Evolutionary conservation across 176 grass and related monocot genomes (phyloP), one percentile per base, ranked within the genome.

Genomic region (Leersia perrieri): DNA sequence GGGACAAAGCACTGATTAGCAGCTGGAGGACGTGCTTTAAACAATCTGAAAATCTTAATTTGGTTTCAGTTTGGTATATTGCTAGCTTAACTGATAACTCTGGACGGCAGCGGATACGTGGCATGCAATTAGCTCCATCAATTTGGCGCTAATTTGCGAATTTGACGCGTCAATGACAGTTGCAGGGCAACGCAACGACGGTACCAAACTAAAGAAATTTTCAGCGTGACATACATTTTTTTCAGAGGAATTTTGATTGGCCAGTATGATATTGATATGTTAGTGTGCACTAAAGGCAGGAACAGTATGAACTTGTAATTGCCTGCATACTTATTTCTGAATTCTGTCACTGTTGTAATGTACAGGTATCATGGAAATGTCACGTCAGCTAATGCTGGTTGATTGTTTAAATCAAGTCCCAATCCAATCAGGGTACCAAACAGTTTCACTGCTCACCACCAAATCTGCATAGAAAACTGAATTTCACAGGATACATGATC

Each of bases 341-440:
- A 76, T 77, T 41, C 16, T 33, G 64, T 12, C 13, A 77, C 81
- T 75, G 81, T 67, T 83, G 55, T 35, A 32, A 42, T 82, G 57
- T 41, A 72, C 40, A 4, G 15, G 69, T 42, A 64, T 55, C 82
- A 68, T 60, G 61, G 44, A 75, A 32, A 40, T 67, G 62, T 51
- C 70, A 74, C 70, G 39, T 74, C 70, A n/a, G 41, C 53, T 30
- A 34, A 76, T 67, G 82, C 45, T 76, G 73, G 26, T 18, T 60
- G 72, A 84, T 84, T 16, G 18, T 60, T 69, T 49, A 49, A 75
- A 55, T 67, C 62, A 57, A 30, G 68, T 11, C 38, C 6, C 36
- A 18, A 72, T 45, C 34, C 35, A 26, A 70, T 70, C 27, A 72
- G 16, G 8, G 3, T 10, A 31, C 15, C 15, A 42, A 47, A 11